Conservation (phyloP, 768 basidiomycete species). For the Suillus variegatus region DNA sequence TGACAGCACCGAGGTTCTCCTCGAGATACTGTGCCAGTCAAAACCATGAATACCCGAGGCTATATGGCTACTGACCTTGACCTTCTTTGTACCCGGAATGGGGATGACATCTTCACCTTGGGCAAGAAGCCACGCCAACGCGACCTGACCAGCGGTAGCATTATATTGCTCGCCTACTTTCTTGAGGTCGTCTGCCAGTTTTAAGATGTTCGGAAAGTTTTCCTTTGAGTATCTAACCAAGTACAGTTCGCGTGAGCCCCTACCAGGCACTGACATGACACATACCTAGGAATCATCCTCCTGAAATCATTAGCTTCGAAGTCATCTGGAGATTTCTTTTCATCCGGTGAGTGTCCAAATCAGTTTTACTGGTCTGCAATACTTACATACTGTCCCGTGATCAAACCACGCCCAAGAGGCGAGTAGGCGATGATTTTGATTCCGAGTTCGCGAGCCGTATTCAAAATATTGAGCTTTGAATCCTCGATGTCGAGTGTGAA, state of each 20-base stretch:
- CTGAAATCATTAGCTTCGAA: constrained; percentile 32
- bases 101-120: constrained; percentile 41
- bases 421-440: constrained; percentile 52
- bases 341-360: neutral
- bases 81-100: constrained; percentile 40
- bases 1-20: constrained; percentile 43
- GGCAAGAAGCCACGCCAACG: constrained; percentile 42
- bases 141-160: constrained; percentile 40
- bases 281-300: constrained; percentile 22
- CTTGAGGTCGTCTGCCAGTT: constrained; percentile 35
- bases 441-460: constrained; percentile 49
- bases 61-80: constrained; percentile 25
- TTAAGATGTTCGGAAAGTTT: constrained; percentile 48
- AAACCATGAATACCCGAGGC: neutral
- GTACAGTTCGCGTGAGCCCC: constrained; percentile 29
- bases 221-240: constrained; percentile 35
- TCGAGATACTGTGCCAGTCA: constrained; percentile 37
- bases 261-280: constrained; percentile 30
- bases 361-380: neutral
- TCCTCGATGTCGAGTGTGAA: constrained; percentile 51
- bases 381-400: constrained; percentile 47
- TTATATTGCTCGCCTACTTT: constrained; percentile 34
- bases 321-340: constrained; percentile 35
- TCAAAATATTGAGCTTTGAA: constrained; percentile 40
- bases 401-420: constrained; percentile 53